A percentile compares a stretch with the other conserved stretches of the same genome.
phyloP scores from a whole-genome alignment of 2,329 filamentous ascomycete genomes.

The Trichophyton benhamiae region DNA sequence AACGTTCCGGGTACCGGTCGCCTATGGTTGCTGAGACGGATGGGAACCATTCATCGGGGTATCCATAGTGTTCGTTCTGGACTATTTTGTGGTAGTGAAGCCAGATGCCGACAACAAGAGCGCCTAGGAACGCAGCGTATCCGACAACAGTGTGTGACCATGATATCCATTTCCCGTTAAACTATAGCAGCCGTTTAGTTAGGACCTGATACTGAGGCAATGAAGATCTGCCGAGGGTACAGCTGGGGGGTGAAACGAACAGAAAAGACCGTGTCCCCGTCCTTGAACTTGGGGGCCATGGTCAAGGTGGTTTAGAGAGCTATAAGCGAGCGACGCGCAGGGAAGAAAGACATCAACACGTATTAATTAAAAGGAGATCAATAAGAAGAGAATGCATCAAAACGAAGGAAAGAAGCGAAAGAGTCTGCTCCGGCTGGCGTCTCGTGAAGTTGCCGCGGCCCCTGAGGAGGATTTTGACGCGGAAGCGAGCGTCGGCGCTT shows the following conservation, averaged over 20 bases:
- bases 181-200: constrained; percentile 24
- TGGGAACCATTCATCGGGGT: constrained; percentile 91
- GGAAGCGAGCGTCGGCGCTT: not conserved
- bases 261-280: constrained; percentile 49
- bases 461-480: not conserved
- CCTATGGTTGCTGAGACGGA: constrained; percentile 95
- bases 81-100: constrained; percentile 97
- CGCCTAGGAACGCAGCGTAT: constrained; percentile 74
- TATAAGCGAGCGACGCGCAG: constrained; percentile 15
- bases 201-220: not conserved
- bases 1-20: constrained; percentile 90
- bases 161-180: constrained; percentile 84
- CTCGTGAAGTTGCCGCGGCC: not conserved
- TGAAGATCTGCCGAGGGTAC: not conserved
- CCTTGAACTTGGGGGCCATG: constrained; percentile 51
- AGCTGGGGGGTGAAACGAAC: constrained; percentile 32
- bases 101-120: constrained; percentile 63
- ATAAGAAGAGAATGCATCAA: constrained; percentile 10
- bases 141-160: constrained; percentile 75
- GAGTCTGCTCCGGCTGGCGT: not conserved
- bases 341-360: constrained; percentile 16
- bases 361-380: constrained; percentile 16
- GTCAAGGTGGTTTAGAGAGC: constrained; percentile 16
- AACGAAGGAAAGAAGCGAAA: constrained; percentile 5
- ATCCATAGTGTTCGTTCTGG: constrained; percentile 89